These are phyloP conservation scores for Umbelopsis sp. DNA, from an alignment of 192 early-diverging fungal genomes.

Conservation along the genomic window DNA sequence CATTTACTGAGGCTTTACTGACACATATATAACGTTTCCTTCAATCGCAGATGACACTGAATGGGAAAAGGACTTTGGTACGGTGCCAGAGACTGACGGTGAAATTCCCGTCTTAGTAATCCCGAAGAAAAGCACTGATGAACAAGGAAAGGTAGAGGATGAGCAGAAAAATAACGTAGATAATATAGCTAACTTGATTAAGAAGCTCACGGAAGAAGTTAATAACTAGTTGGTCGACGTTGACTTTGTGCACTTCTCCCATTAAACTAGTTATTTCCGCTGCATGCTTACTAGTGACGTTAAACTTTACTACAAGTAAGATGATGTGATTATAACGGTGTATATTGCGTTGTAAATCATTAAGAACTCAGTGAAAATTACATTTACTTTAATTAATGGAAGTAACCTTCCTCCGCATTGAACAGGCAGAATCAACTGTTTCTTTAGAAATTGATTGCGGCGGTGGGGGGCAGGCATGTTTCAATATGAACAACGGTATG, in stretches of 20 bases:
- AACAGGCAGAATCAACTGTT: no score
- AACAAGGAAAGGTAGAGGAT: background rate
- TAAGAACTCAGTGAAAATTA: no score
- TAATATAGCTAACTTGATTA: background rate
- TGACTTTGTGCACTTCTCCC: background rate
- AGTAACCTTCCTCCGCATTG: no score
- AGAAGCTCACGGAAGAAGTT: background rate
- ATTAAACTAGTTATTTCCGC: background rate
- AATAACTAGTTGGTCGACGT: background rate
- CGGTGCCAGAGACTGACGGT: background rate
- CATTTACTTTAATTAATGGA: no score
- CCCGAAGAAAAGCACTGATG: background rate
- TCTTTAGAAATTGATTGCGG: no score
- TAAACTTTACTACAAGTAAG: no score
- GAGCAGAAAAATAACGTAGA: background rate
- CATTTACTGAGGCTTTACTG: background rate
- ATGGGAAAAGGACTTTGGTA: conserved; percentile 10
- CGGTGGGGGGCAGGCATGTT: no score
- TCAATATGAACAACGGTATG: no score
- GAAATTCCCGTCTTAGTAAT: conserved; percentile 2
- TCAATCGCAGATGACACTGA: background rate
- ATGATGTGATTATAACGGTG: no score
- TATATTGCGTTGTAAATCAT: no score
- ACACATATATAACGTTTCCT: background rate
- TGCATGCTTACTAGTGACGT: no score